phyloP scores from a whole-genome alignment of 305 asterid species.

The Fraxinus ornus region DNA sequence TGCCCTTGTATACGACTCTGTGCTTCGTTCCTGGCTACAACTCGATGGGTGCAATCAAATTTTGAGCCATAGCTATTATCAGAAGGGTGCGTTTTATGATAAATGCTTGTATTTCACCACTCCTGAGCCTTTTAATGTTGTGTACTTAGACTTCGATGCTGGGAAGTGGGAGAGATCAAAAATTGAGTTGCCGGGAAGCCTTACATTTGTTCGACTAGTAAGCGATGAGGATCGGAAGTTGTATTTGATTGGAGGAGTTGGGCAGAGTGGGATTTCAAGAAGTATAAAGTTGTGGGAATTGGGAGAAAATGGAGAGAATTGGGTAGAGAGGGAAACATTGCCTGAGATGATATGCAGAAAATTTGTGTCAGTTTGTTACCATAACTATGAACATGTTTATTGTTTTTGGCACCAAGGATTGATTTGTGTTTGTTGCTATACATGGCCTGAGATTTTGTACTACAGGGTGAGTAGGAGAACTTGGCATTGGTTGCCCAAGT shows the following conservation, averaged over 20 bases:
- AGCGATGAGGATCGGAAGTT: slow-evolving; percentile 38
- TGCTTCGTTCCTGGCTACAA: slow-evolving; percentile 32
- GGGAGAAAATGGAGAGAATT: slow-evolving; percentile 32
- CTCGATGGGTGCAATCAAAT: slow-evolving; percentile 30
- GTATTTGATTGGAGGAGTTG: slow-evolving; percentile 63
- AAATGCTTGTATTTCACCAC: slow-evolving; percentile 48
- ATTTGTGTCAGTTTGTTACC: slow-evolving; percentile 60
- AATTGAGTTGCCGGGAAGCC: slow-evolving; percentile 31
- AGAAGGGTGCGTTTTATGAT: slow-evolving; percentile 40
- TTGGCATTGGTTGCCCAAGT: slow-evolving; percentile 82
- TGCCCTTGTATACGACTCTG: slow-evolving; percentile 45
- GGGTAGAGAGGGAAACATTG: slow-evolving; percentile 54
- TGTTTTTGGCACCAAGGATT: slow-evolving; percentile 75
- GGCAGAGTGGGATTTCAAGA: slow-evolving; percentile 59
- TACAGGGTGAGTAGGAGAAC: slow-evolving; percentile 52
- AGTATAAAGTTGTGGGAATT: slow-evolving; percentile 64
- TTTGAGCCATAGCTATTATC: slow-evolving; percentile 34
- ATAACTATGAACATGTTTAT: slow-evolving; percentile 71
- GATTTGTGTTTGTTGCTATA: slow-evolving; percentile 68
- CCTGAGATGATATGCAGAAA: slow-evolving; percentile 63
- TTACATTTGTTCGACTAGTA: slow-evolving; percentile 49
- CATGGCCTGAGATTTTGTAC: slow-evolving; percentile 75
- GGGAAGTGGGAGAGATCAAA: slow-evolving; percentile 48
- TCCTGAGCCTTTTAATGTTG: slow-evolving; percentile 45
- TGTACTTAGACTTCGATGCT: slow-evolving; percentile 34